Conservation (phyloP, 495 filamentous ascomycete genomes). For the Barbatosphaeria neglecta region DNA sequence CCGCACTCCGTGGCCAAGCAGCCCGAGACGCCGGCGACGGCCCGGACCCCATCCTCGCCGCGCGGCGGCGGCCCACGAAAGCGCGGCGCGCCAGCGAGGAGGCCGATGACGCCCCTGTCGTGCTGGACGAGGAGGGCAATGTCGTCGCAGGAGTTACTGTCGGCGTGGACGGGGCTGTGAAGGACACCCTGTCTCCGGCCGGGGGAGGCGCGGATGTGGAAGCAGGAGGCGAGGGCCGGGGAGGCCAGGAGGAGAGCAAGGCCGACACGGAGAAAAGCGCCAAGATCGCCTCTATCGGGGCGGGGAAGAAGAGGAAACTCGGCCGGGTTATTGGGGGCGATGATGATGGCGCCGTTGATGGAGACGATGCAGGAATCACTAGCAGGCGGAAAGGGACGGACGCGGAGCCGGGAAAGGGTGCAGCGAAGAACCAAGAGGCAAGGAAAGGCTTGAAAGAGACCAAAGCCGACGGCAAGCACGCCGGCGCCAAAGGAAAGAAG, state of each 20-base stretch:
- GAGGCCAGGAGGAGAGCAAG: slow-evolving; percentile 6
- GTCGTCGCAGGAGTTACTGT: slow-evolving; percentile 25
- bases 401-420: slow-evolving; percentile 8
- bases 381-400: too few species aligned
- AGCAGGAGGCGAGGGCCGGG: slow-evolving; percentile 1
- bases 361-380: too few species aligned
- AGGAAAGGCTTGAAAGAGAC: slow-evolving; percentile 4
- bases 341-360: too few species aligned
- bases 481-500: slow-evolving; percentile 22
- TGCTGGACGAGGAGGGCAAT: slow-evolving; percentile 35
- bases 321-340: slow-evolving; percentile 33
- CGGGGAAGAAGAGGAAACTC: slow-evolving; percentile 35
- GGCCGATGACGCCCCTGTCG: slow-evolving; percentile 36
- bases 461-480: slow-evolving; percentile 1
- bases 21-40: slow-evolving; percentile 10
- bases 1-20: slow-evolving; percentile 32
- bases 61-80: slow-evolving; percentile 23
- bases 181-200: slow-evolving; percentile 4
- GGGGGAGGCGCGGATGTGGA: neutral
- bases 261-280: slow-evolving; percentile 8
- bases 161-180: slow-evolving; percentile 24
- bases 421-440: slow-evolving; percentile 1
- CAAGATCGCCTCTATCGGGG: slow-evolving; percentile 27
- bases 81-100: slow-evolving; percentile 31
- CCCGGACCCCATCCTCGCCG: slow-evolving; percentile 32